phyloP scores from a whole-genome alignment of 2,329 filamentous ascomycete genomes.

The Dothideomycetes sp. region DNA sequence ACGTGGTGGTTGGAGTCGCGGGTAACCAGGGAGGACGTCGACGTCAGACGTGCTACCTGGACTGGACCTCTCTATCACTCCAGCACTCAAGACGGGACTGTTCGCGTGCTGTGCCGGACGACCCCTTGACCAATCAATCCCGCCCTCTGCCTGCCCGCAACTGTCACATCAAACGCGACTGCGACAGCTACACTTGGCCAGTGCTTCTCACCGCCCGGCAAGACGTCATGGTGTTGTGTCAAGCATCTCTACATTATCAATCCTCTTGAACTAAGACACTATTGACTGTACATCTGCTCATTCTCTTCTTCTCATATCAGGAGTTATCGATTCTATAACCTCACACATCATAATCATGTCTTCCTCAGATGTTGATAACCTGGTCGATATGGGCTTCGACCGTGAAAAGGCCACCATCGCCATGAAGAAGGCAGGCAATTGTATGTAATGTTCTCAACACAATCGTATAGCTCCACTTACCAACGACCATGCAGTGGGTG shows the following conservation, averaged over 20 bases:
- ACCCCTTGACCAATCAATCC: no score
- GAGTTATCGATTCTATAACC: background rate
- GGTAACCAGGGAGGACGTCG: background rate
- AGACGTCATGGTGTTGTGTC: no score
- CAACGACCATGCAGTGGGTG: slow-evolving; percentile 50
- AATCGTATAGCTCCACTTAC: no score
- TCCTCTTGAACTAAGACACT: background rate
- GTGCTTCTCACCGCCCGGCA: no score
- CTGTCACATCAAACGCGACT: no score
- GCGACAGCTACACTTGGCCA: no score
- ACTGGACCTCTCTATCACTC: no score
- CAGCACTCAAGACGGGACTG: no score
- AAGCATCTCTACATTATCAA: background rate
- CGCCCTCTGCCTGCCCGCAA: no score
- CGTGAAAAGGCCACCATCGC: slow-evolving; percentile 71
- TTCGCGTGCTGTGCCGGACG: background rate
- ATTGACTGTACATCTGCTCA: no score
- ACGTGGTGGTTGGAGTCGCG: background rate
- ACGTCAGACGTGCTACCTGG: background rate
- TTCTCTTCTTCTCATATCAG: background rate
- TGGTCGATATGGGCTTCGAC: slow-evolving; percentile 68
- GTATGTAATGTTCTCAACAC: slow-evolving; percentile 39
- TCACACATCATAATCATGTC: slow-evolving; percentile 24
- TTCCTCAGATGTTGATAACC: slow-evolving; percentile 47
- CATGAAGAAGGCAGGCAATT: slow-evolving; percentile 68